Evolutionary conservation across 2,329 filamentous ascomycete species (phyloP).

Genomic region (Arthroderma sp.): DNA sequence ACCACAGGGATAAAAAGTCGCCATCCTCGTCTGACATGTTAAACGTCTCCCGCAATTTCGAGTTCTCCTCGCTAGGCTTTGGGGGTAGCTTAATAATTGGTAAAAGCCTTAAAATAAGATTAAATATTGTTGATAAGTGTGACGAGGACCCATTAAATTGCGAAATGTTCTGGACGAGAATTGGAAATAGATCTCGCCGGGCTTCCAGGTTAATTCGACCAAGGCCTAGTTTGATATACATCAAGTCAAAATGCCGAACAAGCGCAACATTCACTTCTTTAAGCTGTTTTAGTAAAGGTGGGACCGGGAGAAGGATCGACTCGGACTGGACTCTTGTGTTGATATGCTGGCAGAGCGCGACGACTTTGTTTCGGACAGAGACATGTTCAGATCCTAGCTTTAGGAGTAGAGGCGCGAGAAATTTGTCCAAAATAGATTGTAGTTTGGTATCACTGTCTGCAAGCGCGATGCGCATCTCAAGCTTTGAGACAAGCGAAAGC

Average conservation of each 20-base stretch:
- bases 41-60: slow-evolving; percentile 50
- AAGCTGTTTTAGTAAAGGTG: slow-evolving; percentile 77
- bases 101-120: slow-evolving; percentile 65
- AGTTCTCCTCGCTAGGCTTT: slow-evolving; percentile 67
- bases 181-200: slow-evolving; percentile 58
- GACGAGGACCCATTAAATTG: slow-evolving; percentile 23
- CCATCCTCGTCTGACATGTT: slow-evolving; percentile 60
- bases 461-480: slow-evolving; percentile 71
- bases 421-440: slow-evolving; percentile 61
- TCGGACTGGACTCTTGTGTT: slow-evolving; percentile 50
- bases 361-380: slow-evolving; percentile 66
- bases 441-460: slow-evolving; percentile 77
- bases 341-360: slow-evolving; percentile 58
- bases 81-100: slow-evolving; percentile 53
- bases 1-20: slow-evolving; percentile 56
- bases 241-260: slow-evolving; percentile 75
- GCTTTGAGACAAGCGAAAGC: slow-evolving; percentile 68
- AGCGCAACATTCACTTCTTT: slow-evolving; percentile 61
- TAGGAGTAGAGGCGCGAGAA: slow-evolving; percentile 67
- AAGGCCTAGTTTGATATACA: slow-evolving; percentile 78
- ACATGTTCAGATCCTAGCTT: slow-evolving; percentile 74
- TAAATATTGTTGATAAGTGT: slow-evolving; percentile 58
- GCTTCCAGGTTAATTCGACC: slow-evolving; percentile 47
- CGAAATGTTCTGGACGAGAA: slow-evolving; percentile 51
- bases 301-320: slow-evolving; percentile 66